These are phyloP conservation scores for Sporothrix inflata DNA, from an alignment of 2,329 filamentous ascomycete species.

Conservation along the genomic window DNA sequence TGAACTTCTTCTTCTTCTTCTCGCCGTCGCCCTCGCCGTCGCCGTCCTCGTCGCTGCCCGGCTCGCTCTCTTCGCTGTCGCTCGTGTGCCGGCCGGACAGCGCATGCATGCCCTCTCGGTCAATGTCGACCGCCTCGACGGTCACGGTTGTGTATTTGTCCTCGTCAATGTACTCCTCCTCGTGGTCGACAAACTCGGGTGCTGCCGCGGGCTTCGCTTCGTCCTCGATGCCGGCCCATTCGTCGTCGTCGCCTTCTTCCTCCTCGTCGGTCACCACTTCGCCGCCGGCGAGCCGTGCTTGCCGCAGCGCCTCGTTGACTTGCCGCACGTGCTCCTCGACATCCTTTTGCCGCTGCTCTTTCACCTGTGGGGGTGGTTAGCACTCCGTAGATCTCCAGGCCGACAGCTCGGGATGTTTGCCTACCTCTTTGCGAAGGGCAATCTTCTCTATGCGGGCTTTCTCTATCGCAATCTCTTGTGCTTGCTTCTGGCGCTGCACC, in stretches of 20 bases:
- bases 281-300: slow-evolving; percentile 56
- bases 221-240: slow-evolving; percentile 67
- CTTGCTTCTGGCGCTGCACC: slow-evolving; percentile 78
- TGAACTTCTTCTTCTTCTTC: slow-evolving; percentile 40
- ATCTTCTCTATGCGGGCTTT: slow-evolving; percentile 78
- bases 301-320: slow-evolving; percentile 70
- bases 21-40: slow-evolving; percentile 41
- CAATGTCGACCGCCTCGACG: slow-evolving; percentile 83
- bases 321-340: slow-evolving; percentile 80
- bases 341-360: slow-evolving; percentile 80
- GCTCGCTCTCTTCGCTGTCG: slow-evolving; percentile 36
- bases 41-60: slow-evolving; percentile 44
- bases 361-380: slow-evolving; percentile 58
- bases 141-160: slow-evolving; percentile 95
- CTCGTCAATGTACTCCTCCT: slow-evolving; percentile 95
- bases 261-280: slow-evolving; percentile 51
- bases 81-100: slow-evolving; percentile 43
- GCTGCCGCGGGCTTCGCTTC: slow-evolving; percentile 36
- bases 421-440: slow-evolving; percentile 70
- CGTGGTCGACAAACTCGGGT: slow-evolving; percentile 67
- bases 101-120: slow-evolving; percentile 71
- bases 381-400: too few relatives aligned
- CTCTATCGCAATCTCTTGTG: slow-evolving; percentile 78
- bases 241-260: slow-evolving; percentile 48
- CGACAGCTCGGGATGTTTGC: background rate